Evolutionary conservation across 768 basidiomycete species (phyloP), one percentile per base, ranked within the genome.

Genomic region (Collybia sordida): DNA sequence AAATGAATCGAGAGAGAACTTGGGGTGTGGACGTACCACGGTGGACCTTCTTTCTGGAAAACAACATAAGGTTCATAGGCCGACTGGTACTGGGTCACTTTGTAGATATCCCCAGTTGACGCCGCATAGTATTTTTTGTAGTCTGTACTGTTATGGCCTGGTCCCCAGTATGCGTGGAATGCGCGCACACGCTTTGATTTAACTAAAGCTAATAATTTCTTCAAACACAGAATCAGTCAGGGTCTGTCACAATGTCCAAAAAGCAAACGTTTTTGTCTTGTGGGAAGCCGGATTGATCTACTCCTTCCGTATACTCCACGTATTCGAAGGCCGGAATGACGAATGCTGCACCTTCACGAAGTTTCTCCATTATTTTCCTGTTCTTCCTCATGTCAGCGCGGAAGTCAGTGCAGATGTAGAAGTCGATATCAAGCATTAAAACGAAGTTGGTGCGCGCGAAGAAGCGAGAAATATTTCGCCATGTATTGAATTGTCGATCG

Each of bases 351-450:
- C 90, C 91, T 43, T 71, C 74, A 19, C 72, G 72, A 48, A 93
- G 69, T 56, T 74, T 76, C 23, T 68, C 63, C 60, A 76, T 70
- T 17, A 68, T 62, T n/a, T 55, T 64, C 43, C 65, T 58, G 56
- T 72, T 73, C 9, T 68, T 68, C 45, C 74, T 77, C 53, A 91
- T 70, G 7, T 79, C 73, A 23, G 68, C 62, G 50, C 87, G 78
- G 65, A 92, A 90, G 69, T 90, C 83, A 41, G 93, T 93, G 64
- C 91, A 92, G 9, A 89, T 67, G 25, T 80, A 85, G 64, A 95
- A 93, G 64, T 94, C 92, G 53, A 94, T 86, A 63, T 95, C 93
- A 45, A 94, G 82, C 85, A 93, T 88, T 84, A 94, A 88, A 50
- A 93, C 80, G 57, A 82, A 90, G 55, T 88, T 81, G 6, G 93